Conservation (phyloP, 1,284 basidiomycete genomes). For the Cutaneotrichosporon mucoides region DNA sequence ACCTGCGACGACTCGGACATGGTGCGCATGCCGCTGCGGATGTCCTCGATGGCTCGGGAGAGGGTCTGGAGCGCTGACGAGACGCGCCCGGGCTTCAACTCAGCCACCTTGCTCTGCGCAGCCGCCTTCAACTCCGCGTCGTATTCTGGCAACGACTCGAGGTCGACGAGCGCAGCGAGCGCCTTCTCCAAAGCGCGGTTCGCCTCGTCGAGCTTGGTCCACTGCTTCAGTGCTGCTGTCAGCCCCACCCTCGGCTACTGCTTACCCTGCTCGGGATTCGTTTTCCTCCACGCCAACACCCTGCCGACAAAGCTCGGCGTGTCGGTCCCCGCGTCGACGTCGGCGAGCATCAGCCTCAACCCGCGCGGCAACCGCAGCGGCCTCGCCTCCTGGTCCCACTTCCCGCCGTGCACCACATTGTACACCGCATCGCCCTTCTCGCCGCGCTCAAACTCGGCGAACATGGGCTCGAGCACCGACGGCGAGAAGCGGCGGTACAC, state of each 20-base stretch:
- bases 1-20: constrained; percentile 79
- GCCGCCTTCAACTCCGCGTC: constrained; percentile 20
- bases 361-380: constrained; percentile 75
- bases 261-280: constrained; percentile 59
- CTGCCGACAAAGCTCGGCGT: constrained; percentile 86
- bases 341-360: constrained; percentile 77
- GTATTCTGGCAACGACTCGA: constrained; percentile 41
- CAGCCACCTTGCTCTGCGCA: constrained; percentile 8
- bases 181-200: constrained; percentile 39
- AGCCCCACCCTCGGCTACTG: too few species aligned
- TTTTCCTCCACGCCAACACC: constrained; percentile 79
- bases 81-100: not conserved
- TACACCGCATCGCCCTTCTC: not conserved
- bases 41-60: constrained; percentile 54
- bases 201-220: constrained; percentile 60
- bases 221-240: constrained; percentile 59
- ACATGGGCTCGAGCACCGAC: constrained; percentile 61
- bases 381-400: constrained; percentile 51
- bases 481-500: constrained; percentile 87
- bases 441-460: constrained; percentile 55
- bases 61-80: constrained; percentile 1
- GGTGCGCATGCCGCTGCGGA: constrained; percentile 75
- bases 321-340: constrained; percentile 88
- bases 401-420: not conserved
- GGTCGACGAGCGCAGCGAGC: constrained; percentile 31